Evolutionary conservation across 2,329 filamentous ascomycete genomes (phyloP).

Genomic region (Coniochaeta prunicola): DNA sequence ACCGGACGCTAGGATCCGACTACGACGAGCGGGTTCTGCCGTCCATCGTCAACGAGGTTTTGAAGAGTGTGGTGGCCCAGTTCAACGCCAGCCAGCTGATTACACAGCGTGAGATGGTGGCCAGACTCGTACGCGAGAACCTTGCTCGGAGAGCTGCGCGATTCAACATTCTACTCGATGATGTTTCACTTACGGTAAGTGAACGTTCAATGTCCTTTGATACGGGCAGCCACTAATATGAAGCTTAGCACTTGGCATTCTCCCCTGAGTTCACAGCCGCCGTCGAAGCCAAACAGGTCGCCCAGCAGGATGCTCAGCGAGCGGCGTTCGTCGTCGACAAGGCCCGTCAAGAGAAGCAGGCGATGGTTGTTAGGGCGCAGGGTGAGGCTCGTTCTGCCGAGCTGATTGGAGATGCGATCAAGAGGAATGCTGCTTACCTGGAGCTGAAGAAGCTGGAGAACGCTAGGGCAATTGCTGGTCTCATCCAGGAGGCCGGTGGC

Average conservation of each 20-base stretch:
- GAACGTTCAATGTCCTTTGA: background rate
- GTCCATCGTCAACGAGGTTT: slow-evolving; percentile 96
- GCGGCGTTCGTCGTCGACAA: slow-evolving; percentile 98
- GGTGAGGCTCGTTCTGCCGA: slow-evolving; percentile 98
- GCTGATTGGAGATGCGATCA: slow-evolving; percentile 97
- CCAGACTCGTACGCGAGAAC: slow-evolving; percentile 85
- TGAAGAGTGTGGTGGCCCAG: slow-evolving; percentile 97
- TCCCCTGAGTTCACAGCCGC: slow-evolving; percentile 68
- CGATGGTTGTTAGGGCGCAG: slow-evolving; percentile 95
- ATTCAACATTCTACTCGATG: slow-evolving; percentile 96
- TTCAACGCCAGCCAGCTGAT: slow-evolving; percentile 99
- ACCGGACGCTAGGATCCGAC: slow-evolving; percentile 88
- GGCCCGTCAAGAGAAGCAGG: slow-evolving; percentile 98
- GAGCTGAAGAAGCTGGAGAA: slow-evolving; percentile 99
- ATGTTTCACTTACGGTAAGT: slow-evolving; percentile 89
- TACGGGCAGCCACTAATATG: slow-evolving; percentile 15
- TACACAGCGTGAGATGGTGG: slow-evolving; percentile 97
- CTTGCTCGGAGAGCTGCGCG: slow-evolving; percentile 81
- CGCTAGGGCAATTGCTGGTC: slow-evolving; percentile 77
- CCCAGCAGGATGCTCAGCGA: slow-evolving; percentile 89
- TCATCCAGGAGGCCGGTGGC: slow-evolving; percentile 77
- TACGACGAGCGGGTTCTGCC: slow-evolving; percentile 96
- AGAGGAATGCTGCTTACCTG: slow-evolving; percentile 96
- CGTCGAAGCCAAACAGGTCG: slow-evolving; percentile 68
- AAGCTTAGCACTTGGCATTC: slow-evolving; percentile 57